phyloP scores from a whole-genome alignment of 352 stramenopile genomes.

The Phytophthora kernoviae region DNA sequence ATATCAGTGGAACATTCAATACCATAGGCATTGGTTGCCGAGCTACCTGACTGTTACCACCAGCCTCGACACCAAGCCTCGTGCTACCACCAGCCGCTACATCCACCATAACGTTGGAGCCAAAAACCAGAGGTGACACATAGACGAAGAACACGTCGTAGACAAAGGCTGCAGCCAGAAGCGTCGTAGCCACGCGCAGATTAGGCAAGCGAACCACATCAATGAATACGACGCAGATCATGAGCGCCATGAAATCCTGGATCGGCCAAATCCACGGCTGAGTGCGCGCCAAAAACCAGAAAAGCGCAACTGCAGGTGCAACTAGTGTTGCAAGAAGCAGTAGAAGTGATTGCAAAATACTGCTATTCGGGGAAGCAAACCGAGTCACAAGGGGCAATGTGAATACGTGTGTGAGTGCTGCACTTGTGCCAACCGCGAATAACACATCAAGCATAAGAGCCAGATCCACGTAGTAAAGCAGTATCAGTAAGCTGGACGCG shows the following conservation, averaged over 20 bases:
- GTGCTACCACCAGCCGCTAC: conserved; percentile 77
- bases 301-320: conserved; percentile 30
- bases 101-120: conserved; percentile 91
- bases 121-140: conserved; percentile 85
- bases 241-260: conserved; percentile 89
- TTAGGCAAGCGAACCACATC: conserved; percentile 77
- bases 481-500: conserved; percentile 54
- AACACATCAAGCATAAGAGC: conserved; percentile 58
- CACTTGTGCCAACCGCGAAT: conserved; percentile 55
- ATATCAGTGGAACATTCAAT: conserved; percentile 89
- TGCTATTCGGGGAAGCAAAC: conserved; percentile 18
- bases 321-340: conserved; percentile 23
- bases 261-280: conserved; percentile 82
- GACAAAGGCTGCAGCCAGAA: conserved; percentile 89
- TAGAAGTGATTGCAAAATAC: conserved; percentile 15
- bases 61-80: conserved; percentile 9
- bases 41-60: conserved; percentile 8
- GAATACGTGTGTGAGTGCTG: conserved; percentile 52
- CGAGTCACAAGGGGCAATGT: conserved; percentile 40
- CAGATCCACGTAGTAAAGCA: conserved; percentile 75
- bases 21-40: conserved; percentile 50
- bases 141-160: conserved; percentile 97
- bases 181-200: conserved; percentile 80
- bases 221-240: conserved; percentile 91
- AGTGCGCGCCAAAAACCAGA: conserved; percentile 65